Evolutionary conservation across 306 rosid species (phyloP).

Genomic region (Vigna mungo): DNA sequence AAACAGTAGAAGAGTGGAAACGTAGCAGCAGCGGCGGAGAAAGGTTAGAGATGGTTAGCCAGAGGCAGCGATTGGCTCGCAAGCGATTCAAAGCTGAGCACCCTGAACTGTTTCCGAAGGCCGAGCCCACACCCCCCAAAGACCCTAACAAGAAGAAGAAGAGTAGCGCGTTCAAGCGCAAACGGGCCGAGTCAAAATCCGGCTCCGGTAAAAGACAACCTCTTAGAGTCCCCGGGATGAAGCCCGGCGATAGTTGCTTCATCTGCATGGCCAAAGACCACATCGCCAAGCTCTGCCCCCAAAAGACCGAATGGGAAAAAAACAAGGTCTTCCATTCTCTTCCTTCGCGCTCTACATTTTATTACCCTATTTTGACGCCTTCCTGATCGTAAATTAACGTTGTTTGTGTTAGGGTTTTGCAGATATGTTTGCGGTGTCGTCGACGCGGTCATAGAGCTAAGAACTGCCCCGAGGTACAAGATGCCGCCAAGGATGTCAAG

Average conservation of each 20-base stretch:
- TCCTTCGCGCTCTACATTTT: background rate
- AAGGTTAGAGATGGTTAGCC: conserved; percentile 67
- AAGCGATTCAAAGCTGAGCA: conserved; percentile 60
- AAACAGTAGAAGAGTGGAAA: no score
- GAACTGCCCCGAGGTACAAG: conserved; percentile 75
- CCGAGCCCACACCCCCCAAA: conserved; percentile 61
- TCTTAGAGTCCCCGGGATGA: conserved; percentile 92
- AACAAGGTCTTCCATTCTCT: conserved; percentile 46
- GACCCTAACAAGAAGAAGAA: conserved; percentile 62
- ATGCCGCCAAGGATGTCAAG: conserved; percentile 52
- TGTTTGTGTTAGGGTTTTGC: conserved; percentile 19
- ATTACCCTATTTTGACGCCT: background rate
- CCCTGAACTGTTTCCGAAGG: conserved; percentile 60
- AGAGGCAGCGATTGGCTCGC: conserved; percentile 79
- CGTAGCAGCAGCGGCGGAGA: background rate
- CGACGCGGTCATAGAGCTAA: conserved; percentile 83
- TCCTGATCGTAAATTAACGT: background rate
- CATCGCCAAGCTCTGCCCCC: conserved; percentile 80
- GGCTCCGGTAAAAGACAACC: conserved; percentile 60
- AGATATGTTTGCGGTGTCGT: conserved; percentile 93
- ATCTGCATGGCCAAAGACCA: conserved; percentile 78
- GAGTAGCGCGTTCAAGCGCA: conserved; percentile 51
- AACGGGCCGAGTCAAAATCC: conserved; percentile 48
- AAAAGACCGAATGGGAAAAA: conserved; percentile 79
- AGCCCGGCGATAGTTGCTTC: conserved; percentile 92